Evolutionary conservation across 768 basidiomycete genomes (phyloP), one percentile per base, ranked within the genome.

Genomic region (Lactarius vividus): DNA sequence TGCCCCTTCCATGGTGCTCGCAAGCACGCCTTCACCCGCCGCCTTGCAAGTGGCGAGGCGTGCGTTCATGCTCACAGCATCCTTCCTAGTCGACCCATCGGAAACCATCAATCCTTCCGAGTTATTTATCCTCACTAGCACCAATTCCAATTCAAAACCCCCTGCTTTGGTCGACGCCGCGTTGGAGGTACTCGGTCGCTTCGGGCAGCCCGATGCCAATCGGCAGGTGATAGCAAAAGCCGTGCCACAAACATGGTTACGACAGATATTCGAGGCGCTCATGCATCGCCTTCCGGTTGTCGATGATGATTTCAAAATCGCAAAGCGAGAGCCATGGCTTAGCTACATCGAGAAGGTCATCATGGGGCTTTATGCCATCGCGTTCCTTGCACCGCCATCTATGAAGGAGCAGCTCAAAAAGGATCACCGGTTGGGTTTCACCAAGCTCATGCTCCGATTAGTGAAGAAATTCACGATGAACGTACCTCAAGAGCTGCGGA

Each of bases 351-450:
- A 96, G 79, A 91, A 90, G 70, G 78, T 82, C 60, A 80, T 90
- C 55, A 85, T 95, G 81, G 84, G 85, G n/a, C 83, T 97, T 49
- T 98, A 97, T 78, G 88, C 88, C 42, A 79, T 98, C 68, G 85
- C 88, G 28, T 98, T 94, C 80, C 79, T 96, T 62, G 85, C 94
- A 3, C 84, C 94, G 2, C 87, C 88, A 4, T 80, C 83, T 31
- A 73, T 96, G 68, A 94, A 96, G 78, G 79, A 81, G 61, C 83
- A 78, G 67, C 81, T 94, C 70, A 90, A 91, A 71, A 74, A 77
- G 11, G 84, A 92, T 73, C 82, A 84, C 59, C 77, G 78, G 46
- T 81, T 95, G 33, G 88, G 88, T 37, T 88, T 91, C 74, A 82
- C 85, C 59, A 80, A 80, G 53, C 80, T 93, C 39, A 82, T 96